These are phyloP conservation scores for Dendrobium chrysotoxum DNA, from an alignment of 106 monocot species.

Conservation along the genomic window DNA sequence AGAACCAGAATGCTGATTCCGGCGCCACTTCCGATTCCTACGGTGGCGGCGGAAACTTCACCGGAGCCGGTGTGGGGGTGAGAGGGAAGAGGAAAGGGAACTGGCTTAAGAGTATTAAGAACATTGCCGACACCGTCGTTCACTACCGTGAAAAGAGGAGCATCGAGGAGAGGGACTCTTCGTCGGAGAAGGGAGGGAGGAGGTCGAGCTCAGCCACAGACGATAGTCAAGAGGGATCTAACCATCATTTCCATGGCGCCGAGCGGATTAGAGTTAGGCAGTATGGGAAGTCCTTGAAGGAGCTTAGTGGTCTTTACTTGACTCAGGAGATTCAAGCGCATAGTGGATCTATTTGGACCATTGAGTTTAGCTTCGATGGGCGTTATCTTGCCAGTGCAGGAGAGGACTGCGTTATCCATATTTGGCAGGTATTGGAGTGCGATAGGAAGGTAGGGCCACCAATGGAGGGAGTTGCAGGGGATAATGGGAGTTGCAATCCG, in stretches of 20 bases:
- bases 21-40: not conserved
- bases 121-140: constrained; percentile 17
- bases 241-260: constrained; percentile 17
- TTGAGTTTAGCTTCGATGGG: constrained; percentile 59
- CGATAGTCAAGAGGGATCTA: constrained; percentile 55
- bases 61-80: not conserved
- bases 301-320: constrained; percentile 50
- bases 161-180: constrained; percentile 54
- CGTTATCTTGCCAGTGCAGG: constrained; percentile 48
- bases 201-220: constrained; percentile 74
- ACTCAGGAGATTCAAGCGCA: constrained; percentile 65
- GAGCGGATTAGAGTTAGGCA: constrained; percentile 66
- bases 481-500: constrained; percentile 31
- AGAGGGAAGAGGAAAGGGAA: constrained; percentile 27
- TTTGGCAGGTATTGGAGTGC: constrained; percentile 38
- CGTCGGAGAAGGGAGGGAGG: constrained; percentile 46
- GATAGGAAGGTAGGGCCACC: constrained; percentile 34
- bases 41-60: not conserved
- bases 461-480: constrained; percentile 20
- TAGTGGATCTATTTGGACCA: constrained; percentile 56
- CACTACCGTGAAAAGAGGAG: constrained; percentile 29
- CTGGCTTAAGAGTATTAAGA: constrained; percentile 61
- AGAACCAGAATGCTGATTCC: constrained; percentile 22
- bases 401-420: constrained; percentile 62
- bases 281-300: constrained; percentile 54